These are phyloP conservation scores for Neohortaea acidophila DNA, from an alignment of 495 filamentous ascomycete genomes.

Conservation along the genomic window DNA sequence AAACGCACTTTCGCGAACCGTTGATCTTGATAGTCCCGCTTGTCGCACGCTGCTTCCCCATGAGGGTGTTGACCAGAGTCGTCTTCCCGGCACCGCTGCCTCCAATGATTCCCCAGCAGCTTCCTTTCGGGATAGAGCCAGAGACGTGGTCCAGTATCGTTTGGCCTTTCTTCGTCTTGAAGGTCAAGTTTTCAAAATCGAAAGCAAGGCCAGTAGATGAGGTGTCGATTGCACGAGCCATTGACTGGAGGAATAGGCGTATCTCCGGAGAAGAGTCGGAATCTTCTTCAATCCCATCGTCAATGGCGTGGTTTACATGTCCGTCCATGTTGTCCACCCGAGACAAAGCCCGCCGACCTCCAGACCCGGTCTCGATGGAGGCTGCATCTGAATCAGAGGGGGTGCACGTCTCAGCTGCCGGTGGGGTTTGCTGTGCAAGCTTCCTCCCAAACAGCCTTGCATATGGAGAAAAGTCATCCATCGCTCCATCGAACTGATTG, in stretches of 20 bases:
- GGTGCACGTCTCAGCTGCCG: too few species aligned
- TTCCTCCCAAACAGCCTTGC: too few species aligned
- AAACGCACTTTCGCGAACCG: constrained; percentile 22
- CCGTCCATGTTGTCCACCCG: constrained; percentile 17
- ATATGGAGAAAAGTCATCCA: too few species aligned
- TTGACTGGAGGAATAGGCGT: constrained; percentile 33
- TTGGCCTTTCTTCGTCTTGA: constrained; percentile 30
- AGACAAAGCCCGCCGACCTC: too few species aligned
- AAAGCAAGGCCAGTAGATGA: constrained; percentile 38
- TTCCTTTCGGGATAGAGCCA: constrained; percentile 35
- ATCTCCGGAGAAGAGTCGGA: constrained; percentile 13
- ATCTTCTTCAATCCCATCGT: constrained; percentile 21
- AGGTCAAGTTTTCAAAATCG: constrained; percentile 29
- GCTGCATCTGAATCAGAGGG: too few species aligned
- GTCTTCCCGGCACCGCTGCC: constrained; percentile 25
- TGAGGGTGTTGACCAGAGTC: constrained; percentile 25
- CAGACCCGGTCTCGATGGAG: too few species aligned
- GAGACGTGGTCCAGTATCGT: constrained; percentile 36
- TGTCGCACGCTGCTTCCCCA: constrained; percentile 19
- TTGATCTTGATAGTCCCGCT: constrained; percentile 31
- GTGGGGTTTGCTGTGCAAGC: too few species aligned
- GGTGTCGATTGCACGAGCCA: constrained; percentile 34
- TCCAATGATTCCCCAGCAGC: constrained; percentile 32
- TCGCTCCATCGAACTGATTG: too few species aligned
- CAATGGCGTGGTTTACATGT: constrained; percentile 8